These are phyloP conservation scores for Sphagnum fallax DNA, from an alignment of 228 moss, liverwort and hornwort species.

Conservation along the genomic window DNA sequence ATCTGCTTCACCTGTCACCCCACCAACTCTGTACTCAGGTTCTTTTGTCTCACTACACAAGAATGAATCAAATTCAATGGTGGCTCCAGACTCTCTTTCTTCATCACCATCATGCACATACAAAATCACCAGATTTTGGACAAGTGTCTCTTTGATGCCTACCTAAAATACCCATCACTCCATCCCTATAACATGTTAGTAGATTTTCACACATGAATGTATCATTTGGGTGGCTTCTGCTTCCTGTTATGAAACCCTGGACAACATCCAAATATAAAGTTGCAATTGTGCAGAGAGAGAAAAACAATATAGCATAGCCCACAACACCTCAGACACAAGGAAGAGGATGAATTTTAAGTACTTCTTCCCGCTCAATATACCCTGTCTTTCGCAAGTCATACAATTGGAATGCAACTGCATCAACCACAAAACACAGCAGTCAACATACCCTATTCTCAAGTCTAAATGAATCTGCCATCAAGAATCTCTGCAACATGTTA, in stretches of 20 bases:
- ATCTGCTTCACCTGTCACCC: constrained; percentile 43
- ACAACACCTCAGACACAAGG: background rate
- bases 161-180: too few relatives aligned
- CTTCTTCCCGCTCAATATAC: constrained; percentile 58
- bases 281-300: background rate
- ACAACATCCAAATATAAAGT: background rate
- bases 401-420: constrained; percentile 52
- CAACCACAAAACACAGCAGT: constrained; percentile 1
- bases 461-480: background rate
- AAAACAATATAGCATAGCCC: background rate
- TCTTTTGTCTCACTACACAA: too few relatives aligned
- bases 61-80: too few relatives aligned
- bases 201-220: too few relatives aligned
- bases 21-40: background rate
- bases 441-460: background rate
- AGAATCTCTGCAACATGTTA: background rate
- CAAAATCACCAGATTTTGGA: too few relatives aligned
- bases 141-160: too few relatives aligned
- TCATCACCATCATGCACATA: too few relatives aligned
- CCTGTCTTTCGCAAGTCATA: constrained; percentile 54
- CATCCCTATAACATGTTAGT: too few relatives aligned
- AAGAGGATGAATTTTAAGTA: constrained; percentile 2
- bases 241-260: background rate
- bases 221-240: background rate
- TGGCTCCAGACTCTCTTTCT: too few relatives aligned